Evolutionary conservation across 2,329 filamentous ascomycete genomes (phyloP).

Genomic region (Blastomyces emzantsi): DNA sequence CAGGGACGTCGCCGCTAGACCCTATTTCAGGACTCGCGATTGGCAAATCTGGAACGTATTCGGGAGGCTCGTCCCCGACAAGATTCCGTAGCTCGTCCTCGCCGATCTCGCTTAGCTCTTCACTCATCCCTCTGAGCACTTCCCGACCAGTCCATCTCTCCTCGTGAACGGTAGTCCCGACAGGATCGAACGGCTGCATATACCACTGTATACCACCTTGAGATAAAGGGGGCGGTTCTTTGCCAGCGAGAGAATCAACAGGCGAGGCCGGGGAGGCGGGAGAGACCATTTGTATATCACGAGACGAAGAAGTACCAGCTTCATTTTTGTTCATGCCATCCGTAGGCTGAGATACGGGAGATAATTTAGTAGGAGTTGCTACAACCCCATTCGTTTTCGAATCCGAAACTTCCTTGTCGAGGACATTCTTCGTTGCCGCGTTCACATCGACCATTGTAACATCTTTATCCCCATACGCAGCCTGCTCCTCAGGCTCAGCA

Average conservation of each 20-base stretch:
- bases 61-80: constrained; percentile 41
- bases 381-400: background rate
- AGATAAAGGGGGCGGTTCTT: constrained; percentile 44
- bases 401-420: background rate
- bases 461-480: constrained; percentile 12
- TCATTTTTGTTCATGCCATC: constrained; percentile 22
- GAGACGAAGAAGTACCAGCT: constrained; percentile 29
- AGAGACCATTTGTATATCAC: constrained; percentile 35
- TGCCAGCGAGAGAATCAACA: constrained; percentile 25
- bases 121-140: constrained; percentile 63
- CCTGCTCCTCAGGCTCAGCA: background rate
- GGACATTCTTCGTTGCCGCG: constrained; percentile 8
- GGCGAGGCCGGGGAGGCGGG: constrained; percentile 34
- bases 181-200: constrained; percentile 66
- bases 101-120: constrained; percentile 84
- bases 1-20: background rate
- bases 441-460: constrained; percentile 15
- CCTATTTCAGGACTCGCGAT: background rate
- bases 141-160: constrained; percentile 67
- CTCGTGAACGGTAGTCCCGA: constrained; percentile 69
- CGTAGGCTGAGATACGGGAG: constrained; percentile 14
- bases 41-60: constrained; percentile 10
- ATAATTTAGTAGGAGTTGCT: background rate
- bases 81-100: constrained; percentile 78
- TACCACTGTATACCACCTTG: constrained; percentile 85